Evolutionary conservation across 352 stramenopile species (phyloP).

Genomic region (Peronospora farinosa): DNA sequence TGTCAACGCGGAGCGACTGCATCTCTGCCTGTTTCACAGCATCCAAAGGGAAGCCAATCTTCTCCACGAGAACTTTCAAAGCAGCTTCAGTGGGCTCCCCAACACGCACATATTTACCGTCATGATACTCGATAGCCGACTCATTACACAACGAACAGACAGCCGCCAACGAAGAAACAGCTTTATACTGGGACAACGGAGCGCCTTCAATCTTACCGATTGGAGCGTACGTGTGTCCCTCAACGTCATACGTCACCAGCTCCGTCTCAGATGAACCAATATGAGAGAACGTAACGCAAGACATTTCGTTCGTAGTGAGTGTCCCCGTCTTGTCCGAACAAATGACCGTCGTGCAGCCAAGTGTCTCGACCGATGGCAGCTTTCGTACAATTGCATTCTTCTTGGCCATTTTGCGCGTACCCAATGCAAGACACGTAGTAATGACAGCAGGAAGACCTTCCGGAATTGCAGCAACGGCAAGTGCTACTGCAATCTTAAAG

Average conservation of each 20-base stretch:
- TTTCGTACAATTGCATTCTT: slow-evolving; percentile 98
- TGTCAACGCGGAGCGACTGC: slow-evolving; percentile 42
- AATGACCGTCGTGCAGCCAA: slow-evolving; percentile 94
- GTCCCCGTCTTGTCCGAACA: slow-evolving; percentile 93
- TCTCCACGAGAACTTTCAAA: slow-evolving; percentile 92
- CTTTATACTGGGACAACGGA: slow-evolving; percentile 53
- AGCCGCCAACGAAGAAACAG: slow-evolving; percentile 77
- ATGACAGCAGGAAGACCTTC: slow-evolving; percentile 98
- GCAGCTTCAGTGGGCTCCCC: slow-evolving; percentile 97
- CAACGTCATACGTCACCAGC: slow-evolving; percentile 86
- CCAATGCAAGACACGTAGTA: slow-evolving; percentile 94
- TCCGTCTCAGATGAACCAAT: slow-evolving; percentile 57
- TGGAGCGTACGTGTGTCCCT: slow-evolving; percentile 92
- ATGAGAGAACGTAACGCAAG: slow-evolving; percentile 75
- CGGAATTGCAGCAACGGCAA: slow-evolving; percentile 98
- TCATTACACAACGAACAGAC: slow-evolving; percentile 97
- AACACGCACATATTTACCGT: slow-evolving; percentile 86
- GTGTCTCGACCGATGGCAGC: slow-evolving; percentile 95
- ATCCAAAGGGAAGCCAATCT: slow-evolving; percentile 88
- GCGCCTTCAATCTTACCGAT: slow-evolving; percentile 63
- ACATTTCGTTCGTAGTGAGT: slow-evolving; percentile 98
- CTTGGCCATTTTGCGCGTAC: slow-evolving; percentile 95
- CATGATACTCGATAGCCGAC: slow-evolving; percentile 84
- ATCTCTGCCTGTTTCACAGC: slow-evolving; percentile 56
- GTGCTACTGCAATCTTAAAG: slow-evolving; percentile 97